Evolutionary conservation across 768 basidiomycete species (phyloP), one percentile per base, ranked within the genome.

Genomic region (Lentinula sp.): DNA sequence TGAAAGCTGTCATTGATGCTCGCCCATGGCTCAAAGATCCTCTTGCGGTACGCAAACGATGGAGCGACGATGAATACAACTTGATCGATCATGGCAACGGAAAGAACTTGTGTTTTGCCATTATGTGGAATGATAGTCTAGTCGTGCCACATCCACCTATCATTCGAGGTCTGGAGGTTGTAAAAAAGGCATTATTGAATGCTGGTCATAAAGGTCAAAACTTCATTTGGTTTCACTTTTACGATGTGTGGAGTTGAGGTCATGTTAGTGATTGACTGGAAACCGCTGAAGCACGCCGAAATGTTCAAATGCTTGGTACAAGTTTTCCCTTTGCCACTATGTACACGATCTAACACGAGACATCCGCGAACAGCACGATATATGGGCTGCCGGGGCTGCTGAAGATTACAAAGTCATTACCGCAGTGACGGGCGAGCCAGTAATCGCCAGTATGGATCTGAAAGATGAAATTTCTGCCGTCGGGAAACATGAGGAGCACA

Each of bases 21-120:
- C 75, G 81, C 62, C 86, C 90, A 3, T 92, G 91, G 91, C 65
- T 78, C 3, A 79, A 74, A 59, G 91, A 93, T 66, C 85, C 90
- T 6, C 66, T 82, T 60, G 79, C 76, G 2, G 69, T 82, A 10
- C 78, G 80, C 32, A 86, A 86, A 66, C 73, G 73, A 2, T 91
- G 89, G 89, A 76, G 75, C 60, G 79, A 86, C 50, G 76, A 80
- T 0, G 83, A 76, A 48, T 91, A 88, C 68, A 67, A 69, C 5
- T 76, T 91, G n/a, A 66, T 64, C 15, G 85, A 89, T 28, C 86
- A 86, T 61, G 83, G 81, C 9, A 69, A 72, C 8, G 83, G 82
- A n/a, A 76, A 76, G 65, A 65, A 69, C 45, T 68, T 85, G 6
- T 84, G 86, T 65, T 83, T 85, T 65, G 84, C 73, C 0, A 78